Base-by-base conservation (phyloP, 805 yeast species). In the Teunomyces lycoperdinae region DNA sequence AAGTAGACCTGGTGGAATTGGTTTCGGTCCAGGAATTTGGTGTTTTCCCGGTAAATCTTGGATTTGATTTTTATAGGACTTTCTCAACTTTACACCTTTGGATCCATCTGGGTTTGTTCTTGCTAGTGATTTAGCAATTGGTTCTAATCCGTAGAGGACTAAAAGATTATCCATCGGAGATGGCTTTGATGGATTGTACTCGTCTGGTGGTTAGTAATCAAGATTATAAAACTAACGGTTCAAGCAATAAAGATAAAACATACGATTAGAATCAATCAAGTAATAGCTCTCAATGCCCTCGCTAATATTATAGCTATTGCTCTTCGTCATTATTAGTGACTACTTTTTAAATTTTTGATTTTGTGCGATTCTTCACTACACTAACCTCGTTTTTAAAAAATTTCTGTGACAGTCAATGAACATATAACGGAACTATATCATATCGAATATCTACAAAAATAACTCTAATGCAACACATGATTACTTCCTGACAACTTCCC, bases 11-110 rank as follows among this genome's bases (percentile, higher is more conserved):
- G 61, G 63, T 6, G 71, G 70, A 16, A 73, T 50, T 3, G 72
- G 71, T 45, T 65, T 69, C 16, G 55, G 57, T 0, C 63, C 75
- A n/a, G 88, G 87, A 35, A 86, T 81, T 32, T 73, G 74, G 55
- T 83, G 88, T 60, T 84, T 85, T 2, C 91, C 97, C 0, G 96
- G 87, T 27, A 94, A 71, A 56, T 91, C 97, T 33, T 79, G 75
- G 10, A 94, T 86, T 63, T 92, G 98, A 54, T 91, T 90, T 65
- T 94, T 94, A 69, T 94, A 94, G 0, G 97, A 89, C 67, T 94
- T 94, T 58, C 99, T 78, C 47, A 94, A 77, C 68, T 94, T 94
- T 33, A 90, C 90, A 46, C 96, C 97, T 56, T 88, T 90, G 0
- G 94, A 79, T 0, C 97, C 96, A 58, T 86, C 95, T 2, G 89